Evolutionary conservation across 1,139 yeast genomes (phyloP), one percentile per base, ranked within the genome.

Genomic region (Pichia sorboxylosa): DNA sequence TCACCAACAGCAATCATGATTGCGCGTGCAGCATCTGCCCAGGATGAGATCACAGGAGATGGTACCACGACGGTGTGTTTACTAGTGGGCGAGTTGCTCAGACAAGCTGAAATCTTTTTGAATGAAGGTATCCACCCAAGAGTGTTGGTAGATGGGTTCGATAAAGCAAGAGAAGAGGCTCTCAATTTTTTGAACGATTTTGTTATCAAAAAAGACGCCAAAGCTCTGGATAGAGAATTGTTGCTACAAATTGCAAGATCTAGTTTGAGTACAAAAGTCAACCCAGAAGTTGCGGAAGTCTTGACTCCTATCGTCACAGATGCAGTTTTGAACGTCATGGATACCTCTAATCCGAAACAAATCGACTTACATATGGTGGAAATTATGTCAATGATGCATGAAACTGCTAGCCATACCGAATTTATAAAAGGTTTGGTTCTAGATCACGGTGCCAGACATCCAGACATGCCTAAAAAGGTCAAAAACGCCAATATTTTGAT

Each of bases 1-100:
- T 90, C 90, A 45, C 99, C 99, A n/a, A 92, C 99, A 3, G 99
- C 99, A 0, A 94, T 90, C 24, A 82, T 92, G 94, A 90, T 90
- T 63, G 93, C 98, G 4, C 69, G 97, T 43, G 98, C 97, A 9
- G 99, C 99, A 34, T 77, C 95, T 30, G 96, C 98, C 0, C 99
- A 90, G 59, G 99, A 90, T 57, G 98, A 90, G 56, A 85, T 92
- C 54, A 83, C 98, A 11, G 99, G 99, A 33, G 99, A 90, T 56
- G 99, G 99, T 43, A 92, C 99, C 37, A 90, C 98, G n/a, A 81
- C 95, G 1, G 98, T 90, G 37, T 90, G 90, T 34, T 66, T 93
- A 44, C 69, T 87, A 36, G 98, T 90, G 27, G 99, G 99, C 34
- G 97, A 92, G 55, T 64, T 90, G 39, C 68, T 90, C 53, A 83